These are phyloP conservation scores for Cyclotella sp. DNA, from an alignment of 108 stramenopile species.

Conservation along the genomic window DNA sequence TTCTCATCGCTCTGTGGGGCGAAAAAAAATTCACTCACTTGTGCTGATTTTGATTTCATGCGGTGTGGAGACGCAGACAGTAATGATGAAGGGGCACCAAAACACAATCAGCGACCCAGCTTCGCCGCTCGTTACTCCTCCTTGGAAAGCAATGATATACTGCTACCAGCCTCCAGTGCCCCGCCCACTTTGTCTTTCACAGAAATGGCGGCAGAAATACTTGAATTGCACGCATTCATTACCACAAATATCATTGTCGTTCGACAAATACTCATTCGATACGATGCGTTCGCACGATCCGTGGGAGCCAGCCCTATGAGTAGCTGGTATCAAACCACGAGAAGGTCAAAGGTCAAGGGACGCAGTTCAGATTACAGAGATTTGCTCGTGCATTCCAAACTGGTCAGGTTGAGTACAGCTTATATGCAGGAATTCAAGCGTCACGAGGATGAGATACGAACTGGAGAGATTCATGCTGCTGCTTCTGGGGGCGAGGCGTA, in stretches of 20 bases:
- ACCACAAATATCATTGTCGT: constrained; percentile 64
- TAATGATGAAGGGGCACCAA: not conserved
- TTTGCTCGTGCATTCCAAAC: constrained; percentile 30
- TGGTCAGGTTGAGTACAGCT: constrained; percentile 31
- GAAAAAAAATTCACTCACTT: not conserved
- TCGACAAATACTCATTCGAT: constrained; percentile 71
- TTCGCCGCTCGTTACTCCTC: not conserved
- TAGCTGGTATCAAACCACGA: constrained; percentile 58
- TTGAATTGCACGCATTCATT: constrained; percentile 74
- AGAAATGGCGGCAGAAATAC: constrained; percentile 50
- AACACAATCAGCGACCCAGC: not conserved
- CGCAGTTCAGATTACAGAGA: constrained; percentile 28
- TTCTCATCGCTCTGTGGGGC: not conserved
- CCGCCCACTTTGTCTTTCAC: constrained; percentile 18
- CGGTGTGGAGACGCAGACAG: not conserved
- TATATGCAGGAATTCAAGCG: constrained; percentile 33
- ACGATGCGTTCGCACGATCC: constrained; percentile 69
- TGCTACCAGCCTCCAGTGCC: not conserved
- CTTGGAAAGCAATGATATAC: constrained; percentile 1
- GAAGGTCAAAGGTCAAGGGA: constrained; percentile 26
- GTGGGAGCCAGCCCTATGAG: constrained; percentile 69
- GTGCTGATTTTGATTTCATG: not conserved
- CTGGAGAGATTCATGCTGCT: not conserved
- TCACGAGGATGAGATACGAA: constrained; percentile 33
- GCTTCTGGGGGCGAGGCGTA: not conserved